Evolutionary conservation across 352 stramenopile species (phyloP), one percentile per base, ranked within the genome.

Genomic region (Globisporangium spiculum): DNA sequence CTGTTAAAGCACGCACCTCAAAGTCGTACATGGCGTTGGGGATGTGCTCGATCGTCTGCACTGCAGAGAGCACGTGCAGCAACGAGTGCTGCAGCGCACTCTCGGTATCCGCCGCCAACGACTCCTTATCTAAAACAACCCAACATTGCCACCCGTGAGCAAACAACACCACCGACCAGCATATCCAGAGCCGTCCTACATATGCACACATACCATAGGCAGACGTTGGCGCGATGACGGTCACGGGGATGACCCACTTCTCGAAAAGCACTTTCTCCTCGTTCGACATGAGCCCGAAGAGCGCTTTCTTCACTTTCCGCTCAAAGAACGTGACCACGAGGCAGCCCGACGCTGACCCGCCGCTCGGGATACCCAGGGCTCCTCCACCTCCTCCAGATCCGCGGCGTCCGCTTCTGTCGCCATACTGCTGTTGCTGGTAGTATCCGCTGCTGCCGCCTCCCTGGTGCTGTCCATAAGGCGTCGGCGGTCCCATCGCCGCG

Each of bases 181-280:
- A 48, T 20, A 20, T 48, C 4, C 1, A 44, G 2, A 44, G 10
- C 1, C 16, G 34, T 9, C 30, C 14, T 30, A 66, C n/a, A 18
- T 24, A 20, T 7, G 26, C 14, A 32, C 9, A 65, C 69, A 38
- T 52, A 83, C 77, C 78, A 68, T 83, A 74, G 6, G 78, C 77
- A 64, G 73, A 66, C 20, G 81, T 68, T n/a, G 72, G 76, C 53
- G 76, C 76, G 46, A 75, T 71, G n/a, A 94, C 80, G 32, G 75
- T 83, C 20, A 94, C 70, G 0, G 87, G 87, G 55, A 94, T 52
- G 38, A 92, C 70, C 87, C 87, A 94, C 66, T 95, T 92, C 67
- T 95, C 87, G 66, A 91, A 95, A n/a, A 89, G 73, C 46, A 88
- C 78, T 70, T 93, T 93, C 71, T 93, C 87, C 73, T 95, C 87